Conservation (phyloP, 2,329 filamentous ascomycete genomes). For the Amauroascus verrucosus region DNA sequence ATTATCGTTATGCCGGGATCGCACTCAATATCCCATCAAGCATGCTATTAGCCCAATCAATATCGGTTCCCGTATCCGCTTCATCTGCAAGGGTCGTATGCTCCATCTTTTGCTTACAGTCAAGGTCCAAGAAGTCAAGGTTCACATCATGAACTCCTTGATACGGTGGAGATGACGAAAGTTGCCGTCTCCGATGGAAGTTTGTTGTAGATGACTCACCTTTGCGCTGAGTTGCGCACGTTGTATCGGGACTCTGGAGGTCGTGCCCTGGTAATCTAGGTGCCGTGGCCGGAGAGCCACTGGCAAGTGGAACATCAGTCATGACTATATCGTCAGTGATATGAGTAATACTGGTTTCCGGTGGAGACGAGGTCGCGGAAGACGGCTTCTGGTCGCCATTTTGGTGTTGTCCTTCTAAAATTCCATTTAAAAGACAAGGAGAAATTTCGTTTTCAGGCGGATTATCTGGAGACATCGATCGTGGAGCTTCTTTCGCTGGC, state of each 20-base stretch:
- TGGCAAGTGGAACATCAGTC: background rate
- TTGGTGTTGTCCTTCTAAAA: background rate
- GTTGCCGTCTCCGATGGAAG: background rate
- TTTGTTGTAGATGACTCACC: background rate
- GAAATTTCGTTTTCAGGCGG: background rate
- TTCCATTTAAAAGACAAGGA: background rate
- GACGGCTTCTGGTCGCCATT: background rate
- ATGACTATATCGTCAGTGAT: background rate
- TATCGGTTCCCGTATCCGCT: background rate
- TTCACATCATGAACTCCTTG: conserved; percentile 8
- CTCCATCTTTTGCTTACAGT: background rate
- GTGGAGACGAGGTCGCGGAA: background rate
- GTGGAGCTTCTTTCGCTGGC: background rate
- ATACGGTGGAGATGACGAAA: background rate
- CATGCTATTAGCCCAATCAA: conserved; percentile 12
- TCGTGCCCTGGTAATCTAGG: background rate
- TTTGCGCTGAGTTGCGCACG: background rate
- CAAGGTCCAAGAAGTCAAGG: conserved; percentile 14
- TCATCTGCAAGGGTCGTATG: background rate
- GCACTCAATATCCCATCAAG: conserved; percentile 13
- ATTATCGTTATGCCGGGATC: conserved; percentile 2
- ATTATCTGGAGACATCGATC: background rate
- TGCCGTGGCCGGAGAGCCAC: background rate
- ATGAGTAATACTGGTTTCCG: background rate
- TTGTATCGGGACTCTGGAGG: background rate